phyloP scores from a whole-genome alignment of 441 rosid genomes.

The Melastoma candidum region DNA sequence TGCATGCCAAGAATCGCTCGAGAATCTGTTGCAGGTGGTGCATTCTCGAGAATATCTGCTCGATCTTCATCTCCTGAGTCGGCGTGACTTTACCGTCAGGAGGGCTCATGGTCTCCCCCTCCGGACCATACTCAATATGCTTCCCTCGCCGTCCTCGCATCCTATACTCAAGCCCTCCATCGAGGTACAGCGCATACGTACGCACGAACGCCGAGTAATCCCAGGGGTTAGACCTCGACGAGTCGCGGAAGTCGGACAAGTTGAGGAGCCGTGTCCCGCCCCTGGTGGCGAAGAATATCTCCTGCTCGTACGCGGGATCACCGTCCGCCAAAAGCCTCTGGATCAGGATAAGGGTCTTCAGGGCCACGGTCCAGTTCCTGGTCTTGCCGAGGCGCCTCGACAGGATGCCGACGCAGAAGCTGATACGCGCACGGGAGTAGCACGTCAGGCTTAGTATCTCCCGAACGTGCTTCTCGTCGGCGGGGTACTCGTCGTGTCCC shows the following conservation, averaged over 20 bases:
- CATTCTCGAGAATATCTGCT: slow-evolving; percentile 39
- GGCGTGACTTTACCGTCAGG: slow-evolving; percentile 29
- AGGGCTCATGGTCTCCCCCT: slow-evolving; percentile 24
- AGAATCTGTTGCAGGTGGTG: slow-evolving; percentile 72
- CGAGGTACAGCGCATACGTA: slow-evolving; percentile 69
- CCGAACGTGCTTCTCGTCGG: slow-evolving; percentile 14
- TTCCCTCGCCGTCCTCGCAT: slow-evolving; percentile 60
- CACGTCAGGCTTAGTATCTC: slow-evolving; percentile 15
- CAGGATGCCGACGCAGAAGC: slow-evolving; percentile 10
- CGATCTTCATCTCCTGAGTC: slow-evolving; percentile 43
- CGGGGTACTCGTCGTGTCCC: slow-evolving; percentile 12
- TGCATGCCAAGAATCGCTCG: slow-evolving; percentile 82
- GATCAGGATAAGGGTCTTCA: slow-evolving; percentile 61
- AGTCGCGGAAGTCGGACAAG: slow-evolving; percentile 71
- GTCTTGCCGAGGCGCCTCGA: slow-evolving; percentile 4
- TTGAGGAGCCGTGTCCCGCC: slow-evolving; percentile 83
- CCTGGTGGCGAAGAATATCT: slow-evolving; percentile 82
- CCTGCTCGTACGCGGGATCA: slow-evolving; percentile 68
- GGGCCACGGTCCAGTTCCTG: slow-evolving; percentile 75
- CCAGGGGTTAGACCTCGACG: slow-evolving; percentile 50
- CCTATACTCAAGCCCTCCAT: slow-evolving; percentile 61
- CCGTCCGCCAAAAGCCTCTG: slow-evolving; percentile 62
- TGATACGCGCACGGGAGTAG: slow-evolving; percentile 16
- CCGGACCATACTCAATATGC: slow-evolving; percentile 32
- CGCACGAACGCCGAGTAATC: slow-evolving; percentile 83